Evolutionary conservation across 805 yeast genomes (phyloP).

Genomic region (Cyberlindnera xylosilytica): DNA sequence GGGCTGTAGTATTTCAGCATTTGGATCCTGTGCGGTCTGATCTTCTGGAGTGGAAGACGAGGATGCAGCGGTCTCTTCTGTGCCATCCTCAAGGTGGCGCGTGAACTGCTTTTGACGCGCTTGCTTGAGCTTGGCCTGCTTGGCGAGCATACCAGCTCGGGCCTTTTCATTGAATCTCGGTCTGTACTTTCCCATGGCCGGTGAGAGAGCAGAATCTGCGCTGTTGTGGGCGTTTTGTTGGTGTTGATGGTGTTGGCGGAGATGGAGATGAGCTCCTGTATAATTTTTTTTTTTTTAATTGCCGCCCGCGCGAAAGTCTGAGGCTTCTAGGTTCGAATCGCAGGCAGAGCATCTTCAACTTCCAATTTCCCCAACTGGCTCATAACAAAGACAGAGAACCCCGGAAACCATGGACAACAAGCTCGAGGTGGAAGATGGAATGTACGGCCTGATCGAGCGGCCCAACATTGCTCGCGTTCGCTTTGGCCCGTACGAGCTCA

Average conservation of each 20-base stretch:
- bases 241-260: background rate
- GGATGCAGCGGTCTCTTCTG: conserved; percentile 13
- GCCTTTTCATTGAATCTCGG: conserved; percentile 83
- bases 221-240: background rate
- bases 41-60: conserved; percentile 20
- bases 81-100: conserved; percentile 44
- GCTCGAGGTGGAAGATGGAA: conserved; percentile 35
- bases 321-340: no score
- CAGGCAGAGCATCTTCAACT: no score
- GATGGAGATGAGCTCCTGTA: background rate
- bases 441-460: conserved; percentile 58
- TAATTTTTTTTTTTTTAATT: background rate
- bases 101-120: conserved; percentile 69
- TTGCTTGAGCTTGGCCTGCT: conserved; percentile 63
- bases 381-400: no score
- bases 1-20: conserved; percentile 61
- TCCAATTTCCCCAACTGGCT: no score
- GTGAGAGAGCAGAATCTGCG: background rate
- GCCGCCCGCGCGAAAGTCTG: background rate
- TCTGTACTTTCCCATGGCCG: conserved; percentile 74
- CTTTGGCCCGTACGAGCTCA: conserved; percentile 64
- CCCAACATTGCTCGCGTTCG: conserved; percentile 65
- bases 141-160: conserved; percentile 78
- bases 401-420: conserved; percentile 17
- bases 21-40: conserved; percentile 41